Conservation (phyloP, 2,329 filamentous ascomycete species). For the Colletotrichum euphorbiae region DNA sequence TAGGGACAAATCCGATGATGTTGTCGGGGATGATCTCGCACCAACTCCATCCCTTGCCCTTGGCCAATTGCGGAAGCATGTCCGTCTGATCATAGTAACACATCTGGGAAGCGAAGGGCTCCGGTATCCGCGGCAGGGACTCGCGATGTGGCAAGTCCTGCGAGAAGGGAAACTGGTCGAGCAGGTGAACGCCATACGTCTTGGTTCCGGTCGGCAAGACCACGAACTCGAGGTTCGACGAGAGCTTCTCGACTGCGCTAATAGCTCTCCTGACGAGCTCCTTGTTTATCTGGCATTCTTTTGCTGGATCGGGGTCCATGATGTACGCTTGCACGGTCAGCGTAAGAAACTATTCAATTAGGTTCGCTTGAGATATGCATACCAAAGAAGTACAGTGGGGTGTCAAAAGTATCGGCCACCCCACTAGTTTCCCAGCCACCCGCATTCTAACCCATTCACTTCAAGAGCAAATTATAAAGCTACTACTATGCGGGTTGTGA, state of each 20-base stretch:
- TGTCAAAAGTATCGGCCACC: too few species aligned
- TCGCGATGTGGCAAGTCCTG: constrained; percentile 53
- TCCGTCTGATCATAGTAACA: constrained; percentile 61
- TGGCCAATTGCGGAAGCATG: constrained; percentile 48
- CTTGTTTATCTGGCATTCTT: constrained; percentile 51
- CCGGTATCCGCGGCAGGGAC: constrained; percentile 53
- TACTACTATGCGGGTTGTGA: too few species aligned
- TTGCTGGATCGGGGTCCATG: constrained; percentile 49
- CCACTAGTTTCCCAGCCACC: too few species aligned
- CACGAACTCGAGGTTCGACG: constrained; percentile 52
- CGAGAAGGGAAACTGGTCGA: constrained; percentile 46
- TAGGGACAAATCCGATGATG: constrained; percentile 57
- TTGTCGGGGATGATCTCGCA: constrained; percentile 57
- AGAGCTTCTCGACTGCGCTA: constrained; percentile 51
- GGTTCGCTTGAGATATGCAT: constrained; percentile 12
- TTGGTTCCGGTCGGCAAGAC: constrained; percentile 57
- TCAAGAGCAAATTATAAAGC: too few species aligned
- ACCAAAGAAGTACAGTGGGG: constrained; percentile 59
- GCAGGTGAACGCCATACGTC: constrained; percentile 49
- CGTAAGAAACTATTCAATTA: background rate
- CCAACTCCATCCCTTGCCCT: constrained; percentile 56
- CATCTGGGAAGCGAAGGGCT: constrained; percentile 55
- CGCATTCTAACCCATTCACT: too few species aligned
- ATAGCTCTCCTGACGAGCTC: constrained; percentile 53
- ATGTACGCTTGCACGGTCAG: constrained; percentile 47